Evolutionary conservation across 2,329 filamentous ascomycete species (phyloP), one percentile per base, ranked within the genome.

Genomic region (Aspergillus fumigatiaffinis): DNA sequence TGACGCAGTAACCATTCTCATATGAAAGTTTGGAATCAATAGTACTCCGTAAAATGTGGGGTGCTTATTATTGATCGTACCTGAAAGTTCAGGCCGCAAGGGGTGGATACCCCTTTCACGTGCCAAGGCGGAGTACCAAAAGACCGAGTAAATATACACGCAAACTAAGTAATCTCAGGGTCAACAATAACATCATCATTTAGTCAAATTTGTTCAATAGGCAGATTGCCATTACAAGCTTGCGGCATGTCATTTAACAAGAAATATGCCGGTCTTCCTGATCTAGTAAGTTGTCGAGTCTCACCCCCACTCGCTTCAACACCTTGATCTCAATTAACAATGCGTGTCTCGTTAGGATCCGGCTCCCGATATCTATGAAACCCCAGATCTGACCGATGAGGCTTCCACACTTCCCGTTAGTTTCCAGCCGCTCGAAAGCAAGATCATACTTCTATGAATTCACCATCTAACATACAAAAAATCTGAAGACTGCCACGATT

Each of bases 331-430:
- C 29, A 53, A 53, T 28, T 35, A 49, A 28, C 35, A 49, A 51
- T 25, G 14, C 42, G 12, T 47, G 32, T 20, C 29, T 23, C 3
- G n/a, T 29, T 64, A 95, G 90, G 92, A 97, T 77, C 89, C 88
- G 54, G 92, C 92, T 28, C 92, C 92, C 64, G 94, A 97, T 71
- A 91, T 96, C 68, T 97, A 97, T 80, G 93, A 97, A 77, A 97
- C 94, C 17, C 92, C 93, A 63, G 92, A 96, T 55, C 80, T 97
- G 64, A 93, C 89, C 56, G 91, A 96, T 70, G 92, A 96, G 74
- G 89, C 86, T 62, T 96, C 92, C 23, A 96, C 92, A 50, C 79
- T 92, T 56, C 90, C 87, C 55, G 90, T 93, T 79, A 75, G 84
- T 74, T 12, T 12, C 46, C 56, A 32, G 20, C 41, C 21, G 14